Conservation (phyloP, 768 basidiomycete species). For the Boletus sp. region DNA sequence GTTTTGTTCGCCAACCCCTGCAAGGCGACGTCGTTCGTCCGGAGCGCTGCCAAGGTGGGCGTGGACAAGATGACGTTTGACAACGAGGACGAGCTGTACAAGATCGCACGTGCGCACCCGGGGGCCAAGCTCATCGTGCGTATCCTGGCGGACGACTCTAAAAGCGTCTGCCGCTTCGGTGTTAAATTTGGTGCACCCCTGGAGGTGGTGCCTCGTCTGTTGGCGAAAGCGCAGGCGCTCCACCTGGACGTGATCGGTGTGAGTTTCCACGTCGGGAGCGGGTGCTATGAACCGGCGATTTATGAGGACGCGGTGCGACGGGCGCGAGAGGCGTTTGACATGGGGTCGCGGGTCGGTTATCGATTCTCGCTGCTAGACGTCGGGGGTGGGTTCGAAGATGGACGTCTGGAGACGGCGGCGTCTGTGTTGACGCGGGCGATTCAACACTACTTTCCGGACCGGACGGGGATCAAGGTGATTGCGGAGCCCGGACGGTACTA, state of each 20-base stretch:
- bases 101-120: conserved; percentile 80
- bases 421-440: conserved; percentile 66
- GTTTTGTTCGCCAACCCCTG: conserved; percentile 99
- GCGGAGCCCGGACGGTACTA: conserved; percentile 96
- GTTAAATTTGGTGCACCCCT: conserved; percentile 96
- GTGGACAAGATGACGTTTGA: conserved; percentile 98
- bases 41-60: conserved; percentile 70
- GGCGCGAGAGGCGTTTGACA: conserved; percentile 80
- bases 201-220: conserved; percentile 69
- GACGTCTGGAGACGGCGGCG: conserved; percentile 79
- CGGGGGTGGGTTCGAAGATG: conserved; percentile 94
- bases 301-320: conserved; percentile 88
- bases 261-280: conserved; percentile 97
- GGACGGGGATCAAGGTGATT: conserved; percentile 69
- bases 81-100: conserved; percentile 93
- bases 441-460: conserved; percentile 74
- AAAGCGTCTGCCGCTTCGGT: conserved; percentile 88
- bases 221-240: conserved; percentile 76
- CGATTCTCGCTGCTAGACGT: conserved; percentile 83
- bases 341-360: conserved; percentile 80
- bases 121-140: conserved; percentile 84
- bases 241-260: conserved; percentile 87
- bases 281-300: conserved; percentile 88
- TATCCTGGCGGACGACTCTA: conserved; percentile 97
- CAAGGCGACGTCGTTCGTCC: conserved; percentile 93